Evolutionary conservation across 1,139 yeast genomes (phyloP), one percentile per base, ranked within the genome.

Genomic region (Zygosaccharomyces pseudobailii): DNA sequence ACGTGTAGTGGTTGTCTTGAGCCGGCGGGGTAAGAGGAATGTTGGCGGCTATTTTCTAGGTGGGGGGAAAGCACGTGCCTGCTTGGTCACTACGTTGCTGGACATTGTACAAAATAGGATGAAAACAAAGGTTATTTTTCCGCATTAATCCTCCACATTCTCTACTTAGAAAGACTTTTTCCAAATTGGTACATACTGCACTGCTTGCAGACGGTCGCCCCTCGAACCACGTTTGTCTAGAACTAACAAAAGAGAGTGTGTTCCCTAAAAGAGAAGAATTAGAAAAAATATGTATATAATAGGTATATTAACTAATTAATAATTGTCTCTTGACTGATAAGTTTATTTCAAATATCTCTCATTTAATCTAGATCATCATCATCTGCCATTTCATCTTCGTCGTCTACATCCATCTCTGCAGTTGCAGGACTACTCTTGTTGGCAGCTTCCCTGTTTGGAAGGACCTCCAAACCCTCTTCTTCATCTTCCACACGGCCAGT

Each of bases 391-490:
- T 62, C 61, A 55, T 64, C 67, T 36, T 71, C 74, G 28, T 68
- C 66, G 42, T 75, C 80, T 44, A 71, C 62, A 52, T 69, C 75
- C 65, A 70, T 72, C 27, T 75, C 82, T 54, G 75, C 85, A 30
- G 75, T 82, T 44, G 76, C 84, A 51, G 79, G 87, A 30, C 75
- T 73, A 78, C 83, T 40, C 8, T 38, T 27, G 3, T 30, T 35
- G 17, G 43, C 48, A 74, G 50, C 73, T 52, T 84, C 90, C 61
- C 92, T 97, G 69, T 92, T 94, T 40, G 97, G 90, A 40, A 84
- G 55, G 3, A 94, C 95, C 38, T 80, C 85, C 50, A 92, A 72
- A 13, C 94, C 94, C 40, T 75, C 78, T 22, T 82, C 82, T 24
- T 65, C 66, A 20, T 59, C 55, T 31, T 77, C 75, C 27, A 87